Base-by-base conservation (phyloP, 2,329 filamentous ascomycete genomes). In the Chrysoporthe cubensis region DNA sequence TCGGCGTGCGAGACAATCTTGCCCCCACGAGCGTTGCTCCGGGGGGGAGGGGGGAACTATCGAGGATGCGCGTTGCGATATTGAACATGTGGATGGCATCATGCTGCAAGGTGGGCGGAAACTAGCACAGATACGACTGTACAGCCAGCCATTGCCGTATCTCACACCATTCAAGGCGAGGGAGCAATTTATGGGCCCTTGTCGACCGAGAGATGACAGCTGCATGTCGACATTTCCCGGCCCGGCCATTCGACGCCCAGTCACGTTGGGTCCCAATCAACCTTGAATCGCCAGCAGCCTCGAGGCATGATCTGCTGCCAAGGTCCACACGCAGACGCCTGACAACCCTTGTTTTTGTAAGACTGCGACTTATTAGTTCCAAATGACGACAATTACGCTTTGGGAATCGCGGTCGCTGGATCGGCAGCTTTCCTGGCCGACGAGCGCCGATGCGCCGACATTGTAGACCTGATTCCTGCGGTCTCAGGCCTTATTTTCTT, bases 341-440 rank as follows among this genome's bases (percentile, higher is more conserved):
- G 40, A 48, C 52, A 9, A 21, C 16, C 34, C 40, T 44, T 65
- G 40, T 26, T n/a, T 44, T 16, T 14, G 32, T 59, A n/a, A 58
- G 43, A 59, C 63, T 21, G 50, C 63, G 63, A 65, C 59, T 50
- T 50, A 56, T 62, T 62, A 66, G 65, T 58, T 21, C 52, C 52
- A 62, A 58, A 66, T 63, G 50, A 66, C 52, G 65, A 58, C 59
- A 66, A 43, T 11, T 21, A 66, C 65, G 50, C 18, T 57, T 63
- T 66, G 43, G 65, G 60, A 63, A 66, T 43, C 16, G 18, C 44
- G n/a, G 32, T 26, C 65, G 59, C 50, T 52, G 42, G 21, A 59
- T 66, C 65, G 65, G 65, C 52, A 58, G 50, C 60, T 66, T 43
- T 58, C 48, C 18, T 32, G 50, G 52, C 65, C 65, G 65, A 66